Evolutionary conservation across 164 flowering plant genomes (phyloP), one percentile per base, ranked within the genome.

Genomic region (Vitis cinerea): DNA sequence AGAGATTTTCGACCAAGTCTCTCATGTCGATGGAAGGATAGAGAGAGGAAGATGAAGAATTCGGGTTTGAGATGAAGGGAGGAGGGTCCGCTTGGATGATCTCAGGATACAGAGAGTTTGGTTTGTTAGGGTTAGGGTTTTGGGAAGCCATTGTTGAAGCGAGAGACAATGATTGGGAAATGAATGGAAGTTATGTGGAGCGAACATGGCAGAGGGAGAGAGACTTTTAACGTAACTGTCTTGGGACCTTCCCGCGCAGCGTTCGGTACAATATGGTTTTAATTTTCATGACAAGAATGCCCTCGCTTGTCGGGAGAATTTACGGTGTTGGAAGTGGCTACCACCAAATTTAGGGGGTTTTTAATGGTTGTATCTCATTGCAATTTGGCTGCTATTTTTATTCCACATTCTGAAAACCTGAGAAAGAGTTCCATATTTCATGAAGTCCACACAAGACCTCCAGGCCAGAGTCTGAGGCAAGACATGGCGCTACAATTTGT

Each of bases 11-110:
- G 0, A 69, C 83, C 12, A 84, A 77, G 29, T 84, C 85, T 2
- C 53, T 51, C 77, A 71, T 74, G 78, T 85, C 82, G 44, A 87
- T 6, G 19, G 79, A 37, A 8, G 87, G 89, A 63, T 87, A 85
- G 48, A 82, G 72, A 29, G 73, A 71, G 15, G 81, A 71, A 49
- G 80, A 64, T n/a, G 83, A 74, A 6, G 73, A 49, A 8, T 75
- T 37, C 10, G 68, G 27, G 30, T 72, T 65, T 1, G 53, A 11
- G 59, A 16, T 4, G 65, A 63, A 1, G 10, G 31, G 17, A 16
- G 16, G 54, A 3, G 80, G 80, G 48, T 77, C 59, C 10, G 78
- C 70, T 12, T 67, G 63, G 62, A 71, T 55, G 3, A 81, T 72
- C 12, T 75, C 65, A 0, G 82, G 84, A 57, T 82, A 79, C 19